Evolutionary conservation across 1,139 yeast species (phyloP).

Genomic region (Taiozyma sp.): DNA sequence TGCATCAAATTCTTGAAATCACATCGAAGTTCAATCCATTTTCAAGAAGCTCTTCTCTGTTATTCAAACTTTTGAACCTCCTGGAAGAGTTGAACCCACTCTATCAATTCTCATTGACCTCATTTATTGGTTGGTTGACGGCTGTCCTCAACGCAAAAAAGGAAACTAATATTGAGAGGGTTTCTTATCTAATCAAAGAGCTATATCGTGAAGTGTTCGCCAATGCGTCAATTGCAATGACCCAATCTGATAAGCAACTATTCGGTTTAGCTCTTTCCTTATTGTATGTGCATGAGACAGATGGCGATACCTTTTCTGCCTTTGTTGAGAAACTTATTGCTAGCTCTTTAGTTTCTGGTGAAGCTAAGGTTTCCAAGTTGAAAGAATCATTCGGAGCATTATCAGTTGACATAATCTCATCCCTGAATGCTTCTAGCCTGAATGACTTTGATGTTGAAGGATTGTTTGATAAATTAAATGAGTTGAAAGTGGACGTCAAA

Average conservation of each 20-base stretch:
- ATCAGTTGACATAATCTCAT: conserved; percentile 1
- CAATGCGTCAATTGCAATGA: conserved; percentile 43
- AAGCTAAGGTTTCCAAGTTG: not conserved
- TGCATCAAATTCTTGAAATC: conserved; percentile 45
- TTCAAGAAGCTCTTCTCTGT: conserved; percentile 47
- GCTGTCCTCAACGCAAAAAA: conserved; percentile 29
- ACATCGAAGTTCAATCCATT: conserved; percentile 45
- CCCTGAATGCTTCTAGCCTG: not conserved
- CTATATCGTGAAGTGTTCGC: conserved; percentile 45
- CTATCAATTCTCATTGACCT: conserved; percentile 54
- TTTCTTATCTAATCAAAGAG: conserved; percentile 27
- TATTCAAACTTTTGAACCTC: conserved; percentile 41
- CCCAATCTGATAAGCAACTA: conserved; percentile 40
- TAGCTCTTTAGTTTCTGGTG: conserved; percentile 4
- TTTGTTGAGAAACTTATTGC: conserved; percentile 2
- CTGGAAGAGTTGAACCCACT: conserved; percentile 40
- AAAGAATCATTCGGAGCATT: conserved; percentile 10
- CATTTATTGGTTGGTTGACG: conserved; percentile 38
- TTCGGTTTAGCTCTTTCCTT: conserved; percentile 39
- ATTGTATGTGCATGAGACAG: conserved; percentile 15
- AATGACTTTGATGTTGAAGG: not conserved
- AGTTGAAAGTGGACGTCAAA: not conserved
- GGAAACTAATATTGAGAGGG: conserved; percentile 13
- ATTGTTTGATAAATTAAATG: not conserved
- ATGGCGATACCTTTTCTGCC: conserved; percentile 10